Conservation (phyloP, 78 protist genomes). For the Dictyostelium intermedium region DNA sequence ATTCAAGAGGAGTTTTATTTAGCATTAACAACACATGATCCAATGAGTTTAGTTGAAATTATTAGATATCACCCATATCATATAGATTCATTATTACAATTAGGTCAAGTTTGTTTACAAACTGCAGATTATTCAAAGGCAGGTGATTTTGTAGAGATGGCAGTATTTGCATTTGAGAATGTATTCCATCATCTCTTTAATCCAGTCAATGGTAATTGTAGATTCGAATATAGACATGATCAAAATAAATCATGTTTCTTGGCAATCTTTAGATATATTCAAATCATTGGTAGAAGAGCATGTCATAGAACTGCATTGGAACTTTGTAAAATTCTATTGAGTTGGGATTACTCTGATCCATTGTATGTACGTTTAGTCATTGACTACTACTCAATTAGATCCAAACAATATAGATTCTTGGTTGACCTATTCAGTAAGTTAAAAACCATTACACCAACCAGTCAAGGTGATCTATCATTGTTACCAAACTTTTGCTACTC, state of each 20-base stretch:
- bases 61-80: constrained; percentile 69
- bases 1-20: constrained; percentile 51
- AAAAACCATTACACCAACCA: constrained; percentile 13
- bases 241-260: constrained; percentile 66
- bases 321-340: constrained; percentile 61
- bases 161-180: constrained; percentile 77
- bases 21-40: constrained; percentile 42
- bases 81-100: constrained; percentile 67
- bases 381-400: constrained; percentile 72
- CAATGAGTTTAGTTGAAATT: constrained; percentile 26
- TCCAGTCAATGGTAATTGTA: constrained; percentile 40
- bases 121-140: constrained; percentile 71
- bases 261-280: constrained; percentile 73
- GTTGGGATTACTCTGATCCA: constrained; percentile 63
- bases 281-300: constrained; percentile 76
- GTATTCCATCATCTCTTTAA: constrained; percentile 61
- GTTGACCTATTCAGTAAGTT: background rate
- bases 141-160: constrained; percentile 74
- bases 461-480: background rate
- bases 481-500: constrained; percentile 73
- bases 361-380: constrained; percentile 68
- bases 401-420: constrained; percentile 65
- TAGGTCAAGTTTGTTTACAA: constrained; percentile 65
- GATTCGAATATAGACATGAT: constrained; percentile 61
- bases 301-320: constrained; percentile 76